phyloP scores from a whole-genome alignment of 371 early-diverging fungal species.

The Saksenaea oblongispora region DNA sequence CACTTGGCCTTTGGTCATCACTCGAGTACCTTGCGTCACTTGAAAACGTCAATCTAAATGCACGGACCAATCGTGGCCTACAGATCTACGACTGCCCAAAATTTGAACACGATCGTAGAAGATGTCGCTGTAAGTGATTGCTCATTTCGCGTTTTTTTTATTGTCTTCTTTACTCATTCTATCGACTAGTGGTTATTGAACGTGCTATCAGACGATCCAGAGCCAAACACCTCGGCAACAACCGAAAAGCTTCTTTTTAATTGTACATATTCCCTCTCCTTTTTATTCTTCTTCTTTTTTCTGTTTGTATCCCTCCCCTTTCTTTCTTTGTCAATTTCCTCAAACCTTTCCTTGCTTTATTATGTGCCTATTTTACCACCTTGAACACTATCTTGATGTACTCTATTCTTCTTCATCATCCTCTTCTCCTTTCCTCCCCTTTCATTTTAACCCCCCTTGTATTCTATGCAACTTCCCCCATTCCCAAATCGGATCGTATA shows the following conservation, averaged over 20 bases:
- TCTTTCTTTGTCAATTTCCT: constrained; percentile 6
- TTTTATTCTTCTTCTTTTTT: background rate
- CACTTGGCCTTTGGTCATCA: constrained; percentile 40
- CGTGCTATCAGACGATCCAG: constrained; percentile 1
- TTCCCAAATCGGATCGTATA: constrained; percentile 4
- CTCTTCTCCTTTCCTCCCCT: background rate
- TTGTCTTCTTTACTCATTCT: background rate
- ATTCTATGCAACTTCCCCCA: background rate
- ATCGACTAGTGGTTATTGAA: constrained; percentile 4
- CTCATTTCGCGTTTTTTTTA: background rate
- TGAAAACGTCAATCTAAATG: constrained; percentile 27
- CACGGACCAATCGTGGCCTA: constrained; percentile 34
- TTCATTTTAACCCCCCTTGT: background rate
- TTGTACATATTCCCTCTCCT: background rate
- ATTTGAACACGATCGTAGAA: constrained; percentile 25
- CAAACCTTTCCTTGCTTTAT: constrained; percentile 6
- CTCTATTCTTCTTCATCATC: background rate
- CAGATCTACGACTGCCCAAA: constrained; percentile 42
- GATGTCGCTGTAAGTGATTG: constrained; percentile 35
- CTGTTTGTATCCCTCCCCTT: background rate
- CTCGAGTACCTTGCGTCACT: constrained; percentile 30
- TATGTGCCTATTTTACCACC: constrained; percentile 9
- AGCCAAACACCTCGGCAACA: background rate
- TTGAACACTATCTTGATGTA: background rate
- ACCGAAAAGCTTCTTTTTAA: background rate